These are phyloP conservation scores for Ustilago tritici DNA, from an alignment of 1,284 basidiomycete genomes.

Conservation along the genomic window DNA sequence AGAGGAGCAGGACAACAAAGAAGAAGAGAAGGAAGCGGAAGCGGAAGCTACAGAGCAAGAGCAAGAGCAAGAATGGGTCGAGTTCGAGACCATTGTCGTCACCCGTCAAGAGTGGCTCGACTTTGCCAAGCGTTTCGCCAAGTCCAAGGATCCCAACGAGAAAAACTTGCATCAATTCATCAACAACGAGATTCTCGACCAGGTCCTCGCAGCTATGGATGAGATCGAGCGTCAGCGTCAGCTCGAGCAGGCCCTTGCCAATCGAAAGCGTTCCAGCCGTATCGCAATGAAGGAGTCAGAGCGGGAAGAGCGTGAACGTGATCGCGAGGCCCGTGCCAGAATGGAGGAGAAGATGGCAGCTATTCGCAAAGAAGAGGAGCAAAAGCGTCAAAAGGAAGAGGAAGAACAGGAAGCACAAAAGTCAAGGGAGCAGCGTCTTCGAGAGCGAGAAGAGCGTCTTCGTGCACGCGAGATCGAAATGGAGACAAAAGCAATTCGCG, in stretches of 20 bases:
- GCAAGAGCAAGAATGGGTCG: conserved; percentile 66
- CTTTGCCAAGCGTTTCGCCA: conserved; percentile 79
- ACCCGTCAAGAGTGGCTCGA: conserved; percentile 77
- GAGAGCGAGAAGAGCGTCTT: conserved; percentile 71
- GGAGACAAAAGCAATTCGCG: conserved; percentile 53
- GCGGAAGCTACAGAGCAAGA: too few species aligned
- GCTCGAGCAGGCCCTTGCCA: conserved; percentile 76
- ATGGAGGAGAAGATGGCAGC: conserved; percentile 72
- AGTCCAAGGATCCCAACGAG: conserved; percentile 82
- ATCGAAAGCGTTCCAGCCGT: conserved; percentile 85
- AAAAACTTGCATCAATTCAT: conserved; percentile 80
- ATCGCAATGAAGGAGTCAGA: conserved; percentile 76
- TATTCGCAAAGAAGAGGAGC: conserved; percentile 73
- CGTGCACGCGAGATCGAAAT: conserved; percentile 68
- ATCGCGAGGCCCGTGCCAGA: conserved; percentile 69
- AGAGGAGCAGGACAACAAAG: conserved; percentile 47
- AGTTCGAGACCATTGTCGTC: conserved; percentile 76
- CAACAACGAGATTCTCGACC: conserved; percentile 77
- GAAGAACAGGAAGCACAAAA: conserved; percentile 71
- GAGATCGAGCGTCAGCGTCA: conserved; percentile 72
- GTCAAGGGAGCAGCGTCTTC: conserved; percentile 70
- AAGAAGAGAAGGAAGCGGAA: conserved; percentile 54
- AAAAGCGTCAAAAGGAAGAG: conserved; percentile 72
- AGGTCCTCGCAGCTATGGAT: conserved; percentile 74
- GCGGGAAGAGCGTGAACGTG: conserved; percentile 74